Conservation (phyloP, 345 rosid species). For the Populus tremula region DNA sequence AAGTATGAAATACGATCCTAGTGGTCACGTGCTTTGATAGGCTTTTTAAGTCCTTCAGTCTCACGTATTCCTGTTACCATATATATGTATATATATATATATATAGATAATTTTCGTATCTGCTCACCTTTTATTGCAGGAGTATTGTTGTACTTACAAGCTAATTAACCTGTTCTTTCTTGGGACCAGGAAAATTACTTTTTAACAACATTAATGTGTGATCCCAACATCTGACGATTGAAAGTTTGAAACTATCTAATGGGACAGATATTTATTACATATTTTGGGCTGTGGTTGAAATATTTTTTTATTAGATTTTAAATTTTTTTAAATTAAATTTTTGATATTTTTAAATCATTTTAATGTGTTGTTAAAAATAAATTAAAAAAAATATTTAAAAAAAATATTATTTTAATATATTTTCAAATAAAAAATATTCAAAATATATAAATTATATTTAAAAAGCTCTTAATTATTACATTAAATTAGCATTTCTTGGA, state of each 20-base stretch:
- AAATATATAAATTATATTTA: too few relatives aligned
- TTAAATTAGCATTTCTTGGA: constrained; percentile 4
- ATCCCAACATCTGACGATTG: background rate
- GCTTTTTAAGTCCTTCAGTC: background rate
- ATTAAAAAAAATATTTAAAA: too few relatives aligned
- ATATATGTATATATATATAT: background rate
- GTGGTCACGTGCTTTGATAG: background rate
- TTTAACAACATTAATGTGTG: background rate
- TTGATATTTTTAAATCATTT: too few relatives aligned
- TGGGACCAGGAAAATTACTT: background rate
- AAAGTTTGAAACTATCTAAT: background rate
- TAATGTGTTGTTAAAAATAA: too few relatives aligned
- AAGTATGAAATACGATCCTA: background rate
- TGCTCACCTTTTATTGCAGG: background rate
- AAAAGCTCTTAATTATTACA: background rate
- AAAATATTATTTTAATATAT: too few relatives aligned
- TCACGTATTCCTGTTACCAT: background rate
- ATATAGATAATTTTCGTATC: background rate
- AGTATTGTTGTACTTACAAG: background rate
- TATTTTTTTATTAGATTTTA: too few relatives aligned
- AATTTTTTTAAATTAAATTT: too few relatives aligned
- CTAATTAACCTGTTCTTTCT: background rate
- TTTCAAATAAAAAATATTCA: too few relatives aligned
- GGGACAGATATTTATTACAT: background rate
- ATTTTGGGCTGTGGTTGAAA: too few relatives aligned